Percentiles rank a stretch among this genome's conserved stretches.
Conservation (phyloP, 1,139 yeast genomes). For the Geotrichum siamense region DNA sequence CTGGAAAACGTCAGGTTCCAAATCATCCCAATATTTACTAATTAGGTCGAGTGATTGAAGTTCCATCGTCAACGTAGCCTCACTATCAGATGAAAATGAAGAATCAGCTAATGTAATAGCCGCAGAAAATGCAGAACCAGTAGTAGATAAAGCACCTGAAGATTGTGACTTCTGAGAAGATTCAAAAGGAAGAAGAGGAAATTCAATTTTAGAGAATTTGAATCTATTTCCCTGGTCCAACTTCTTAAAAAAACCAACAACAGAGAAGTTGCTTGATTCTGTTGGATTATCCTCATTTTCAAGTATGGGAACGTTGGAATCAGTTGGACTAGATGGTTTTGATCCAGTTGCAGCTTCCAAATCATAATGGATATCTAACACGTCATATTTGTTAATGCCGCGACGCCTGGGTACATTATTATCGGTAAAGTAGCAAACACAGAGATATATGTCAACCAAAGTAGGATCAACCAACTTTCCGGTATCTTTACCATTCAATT, state of each 20-base stretch:
- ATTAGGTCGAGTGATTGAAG: constrained; percentile 5
- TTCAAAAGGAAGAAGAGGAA: background rate
- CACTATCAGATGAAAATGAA: constrained; percentile 2
- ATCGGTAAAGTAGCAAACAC: background rate
- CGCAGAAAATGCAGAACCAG: background rate
- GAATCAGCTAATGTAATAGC: background rate
- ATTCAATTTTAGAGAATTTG: background rate
- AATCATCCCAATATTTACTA: background rate
- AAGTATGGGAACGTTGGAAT: background rate
- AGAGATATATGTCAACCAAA: background rate
- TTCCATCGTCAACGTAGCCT: background rate
- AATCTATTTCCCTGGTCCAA: background rate
- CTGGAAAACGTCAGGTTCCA: too few species aligned
- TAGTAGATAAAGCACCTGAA: too few species aligned
- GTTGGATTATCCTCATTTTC: background rate
- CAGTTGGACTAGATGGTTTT: too few species aligned
- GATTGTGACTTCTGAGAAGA: too few species aligned
- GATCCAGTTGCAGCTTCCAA: background rate
- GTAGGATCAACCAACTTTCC: background rate
- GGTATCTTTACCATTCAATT: background rate
- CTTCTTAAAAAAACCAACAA: too few species aligned
- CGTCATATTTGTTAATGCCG: background rate
- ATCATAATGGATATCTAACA: constrained; percentile 1
- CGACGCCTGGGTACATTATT: background rate
- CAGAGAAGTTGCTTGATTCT: too few species aligned